Evolutionary conservation across 2,329 filamentous ascomycete genomes (phyloP).

Genomic region (Arthrobotrys sinensis): DNA sequence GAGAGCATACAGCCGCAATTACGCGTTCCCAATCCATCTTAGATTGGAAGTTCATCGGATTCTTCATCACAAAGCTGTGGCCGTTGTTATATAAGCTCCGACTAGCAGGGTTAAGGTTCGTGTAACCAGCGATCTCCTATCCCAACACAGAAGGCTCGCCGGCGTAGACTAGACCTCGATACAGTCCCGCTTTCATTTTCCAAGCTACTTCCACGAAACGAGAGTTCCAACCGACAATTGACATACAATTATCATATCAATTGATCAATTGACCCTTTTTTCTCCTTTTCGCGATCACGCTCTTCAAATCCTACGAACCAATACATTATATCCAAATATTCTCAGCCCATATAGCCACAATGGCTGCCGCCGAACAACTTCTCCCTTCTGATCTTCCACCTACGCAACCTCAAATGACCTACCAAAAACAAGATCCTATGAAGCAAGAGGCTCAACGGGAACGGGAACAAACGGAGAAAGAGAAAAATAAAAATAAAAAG

Average conservation of each 20-base stretch:
- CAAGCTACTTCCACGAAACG: too few relatives aligned
- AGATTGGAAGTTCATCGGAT: not conserved
- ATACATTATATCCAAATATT: conserved; percentile 3
- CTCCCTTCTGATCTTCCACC: not conserved
- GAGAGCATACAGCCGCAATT: not conserved
- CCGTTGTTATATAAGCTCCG: conserved; percentile 13
- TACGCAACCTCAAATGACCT: conserved; percentile 18
- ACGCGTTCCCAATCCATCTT: not conserved
- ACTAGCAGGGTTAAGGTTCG: conserved; percentile 10
- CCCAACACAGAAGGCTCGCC: not conserved
- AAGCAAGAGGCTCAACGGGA: not conserved
- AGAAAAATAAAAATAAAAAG: conserved; percentile 8
- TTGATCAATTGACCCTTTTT: not conserved
- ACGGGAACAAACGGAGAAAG: not conserved
- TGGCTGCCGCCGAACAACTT: not conserved
- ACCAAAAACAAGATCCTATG: conserved; percentile 29
- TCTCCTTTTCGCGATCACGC: too few relatives aligned
- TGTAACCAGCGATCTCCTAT: conserved; percentile 11
- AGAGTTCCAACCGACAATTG: too few relatives aligned
- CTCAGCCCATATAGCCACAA: too few relatives aligned
- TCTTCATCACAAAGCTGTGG: not conserved
- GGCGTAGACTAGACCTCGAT: too few relatives aligned
- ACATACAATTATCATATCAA: not conserved
- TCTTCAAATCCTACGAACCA: not conserved
- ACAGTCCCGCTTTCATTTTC: too few relatives aligned